phyloP scores from a whole-genome alignment of 192 early-diverging fungal species.

The Helicostylum pulchrum region DNA sequence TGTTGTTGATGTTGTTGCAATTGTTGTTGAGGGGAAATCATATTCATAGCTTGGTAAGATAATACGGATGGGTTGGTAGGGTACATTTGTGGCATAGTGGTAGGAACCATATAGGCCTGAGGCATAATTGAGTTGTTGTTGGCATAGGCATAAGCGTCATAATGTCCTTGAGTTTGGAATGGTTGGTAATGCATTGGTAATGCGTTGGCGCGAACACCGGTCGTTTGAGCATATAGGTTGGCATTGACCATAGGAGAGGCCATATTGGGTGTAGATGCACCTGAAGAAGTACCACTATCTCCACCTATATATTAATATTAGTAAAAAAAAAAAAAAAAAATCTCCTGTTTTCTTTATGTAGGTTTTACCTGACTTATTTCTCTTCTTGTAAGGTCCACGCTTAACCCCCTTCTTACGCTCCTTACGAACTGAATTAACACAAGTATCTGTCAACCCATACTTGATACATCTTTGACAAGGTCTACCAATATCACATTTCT shows the following conservation, averaged over 20 bases:
- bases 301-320: conserved; percentile 3
- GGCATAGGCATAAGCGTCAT: conserved; percentile 18
- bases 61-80: conserved; percentile 13
- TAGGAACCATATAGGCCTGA: conserved; percentile 23
- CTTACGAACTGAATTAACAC: conserved; percentile 76
- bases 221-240: conserved; percentile 13
- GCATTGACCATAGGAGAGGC: conserved; percentile 6
- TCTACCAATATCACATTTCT: conserved; percentile 84
- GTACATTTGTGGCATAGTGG: conserved; percentile 24
- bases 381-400: conserved; percentile 77
- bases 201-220: conserved; percentile 2
- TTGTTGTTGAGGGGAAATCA: conserved; percentile 20
- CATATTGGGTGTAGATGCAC: conserved; percentile 19
- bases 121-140: conserved; percentile 11
- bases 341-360: no score
- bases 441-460: conserved; percentile 62
- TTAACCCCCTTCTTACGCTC: conserved; percentile 81
- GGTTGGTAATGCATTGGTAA: conserved; percentile 23
- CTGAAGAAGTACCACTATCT: conserved; percentile 19
- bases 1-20: conserved; percentile 21
- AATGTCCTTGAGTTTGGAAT: conserved; percentile 6
- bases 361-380: conserved; percentile 25
- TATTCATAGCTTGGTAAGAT: conserved; percentile 23
- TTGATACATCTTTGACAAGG: conserved; percentile 83
- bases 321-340: no score